Percentiles rank a stretch among this genome's conserved stretches.
Conservation (phyloP, 768 basidiomycete species). For the Mycena vitilis region DNA sequence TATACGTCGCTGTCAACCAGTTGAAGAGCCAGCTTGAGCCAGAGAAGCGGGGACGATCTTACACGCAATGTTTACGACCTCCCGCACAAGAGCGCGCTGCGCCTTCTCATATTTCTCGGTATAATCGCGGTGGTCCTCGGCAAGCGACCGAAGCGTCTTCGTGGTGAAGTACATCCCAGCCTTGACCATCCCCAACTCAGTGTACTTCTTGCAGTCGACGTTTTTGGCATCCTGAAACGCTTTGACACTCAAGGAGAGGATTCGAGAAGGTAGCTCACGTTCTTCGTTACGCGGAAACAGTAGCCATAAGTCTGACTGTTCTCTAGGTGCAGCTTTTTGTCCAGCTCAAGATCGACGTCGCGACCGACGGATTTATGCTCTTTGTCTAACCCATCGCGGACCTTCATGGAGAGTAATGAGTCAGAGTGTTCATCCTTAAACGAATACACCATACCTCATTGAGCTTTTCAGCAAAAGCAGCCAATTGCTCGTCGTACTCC, state of each 20-base stretch:
- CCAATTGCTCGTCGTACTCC: constrained; percentile 85
- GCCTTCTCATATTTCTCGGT: constrained; percentile 77
- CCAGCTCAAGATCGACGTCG: constrained; percentile 83
- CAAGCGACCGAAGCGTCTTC: constrained; percentile 72
- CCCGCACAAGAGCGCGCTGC: constrained; percentile 88
- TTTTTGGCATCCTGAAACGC: constrained; percentile 79
- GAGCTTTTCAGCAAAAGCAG: constrained; percentile 76
- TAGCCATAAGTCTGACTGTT: constrained; percentile 91
- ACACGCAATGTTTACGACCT: constrained; percentile 95
- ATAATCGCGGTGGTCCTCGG: constrained; percentile 77
- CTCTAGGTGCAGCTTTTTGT: constrained; percentile 97
- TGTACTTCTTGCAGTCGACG: constrained; percentile 73
- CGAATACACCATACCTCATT: constrained; percentile 52
- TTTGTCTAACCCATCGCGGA: constrained; percentile 83
- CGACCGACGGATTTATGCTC: constrained; percentile 79
- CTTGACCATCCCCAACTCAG: constrained; percentile 87
- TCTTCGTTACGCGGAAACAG: constrained; percentile 92
- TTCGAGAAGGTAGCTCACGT: constrained; percentile 59
- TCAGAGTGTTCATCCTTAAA: no score
- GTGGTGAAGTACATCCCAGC: constrained; percentile 93
- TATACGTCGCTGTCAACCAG: constrained; percentile 82
- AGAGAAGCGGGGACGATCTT: constrained; percentile 41
- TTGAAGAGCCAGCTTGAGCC: neutral
- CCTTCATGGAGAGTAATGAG: constrained; percentile 43
- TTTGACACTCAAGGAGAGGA: neutral